Evolutionary conservation across 1,284 basidiomycete species (phyloP), one percentile per base, ranked within the genome.

Genomic region (Mycosarcoma maydis): DNA sequence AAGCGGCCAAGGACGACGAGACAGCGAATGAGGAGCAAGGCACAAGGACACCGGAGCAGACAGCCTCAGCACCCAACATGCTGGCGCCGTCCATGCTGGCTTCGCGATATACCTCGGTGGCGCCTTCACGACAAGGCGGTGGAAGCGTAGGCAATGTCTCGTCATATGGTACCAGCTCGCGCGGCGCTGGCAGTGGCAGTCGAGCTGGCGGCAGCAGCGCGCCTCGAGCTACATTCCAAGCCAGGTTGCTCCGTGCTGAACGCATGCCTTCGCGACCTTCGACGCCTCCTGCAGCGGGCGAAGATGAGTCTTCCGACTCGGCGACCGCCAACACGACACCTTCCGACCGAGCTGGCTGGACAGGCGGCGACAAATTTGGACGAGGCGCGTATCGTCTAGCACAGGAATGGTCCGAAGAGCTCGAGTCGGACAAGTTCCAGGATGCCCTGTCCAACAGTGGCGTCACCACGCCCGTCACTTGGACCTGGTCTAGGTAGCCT

Each of bases 341-440:
- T 4, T 55, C 51, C n/a, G 67, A 70, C 37, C 52, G 56, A 9
- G 67, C 56, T 1, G 67, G 67, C 13, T 71, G 68, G 68, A 61
- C 53, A 24, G 68, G 68, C 26, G 68, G 68, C 24, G 68, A 71
- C 47, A 65, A 66, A 24, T 65, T 61, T 20, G 68, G 68, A 23
- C 49, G 60, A 19, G 68, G 68, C 11, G 45, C 61, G 0, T 66
- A 61, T 42, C 41, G 68, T 14, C 14, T 61, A 17, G 68, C 68
- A 14, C 56, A 66, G 17, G 68, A 62, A 47, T 69, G 66, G 66
- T 45, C 46, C 23, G 58, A 62, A 8, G 66, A 69, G 24, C 26
- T 57, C 37, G 59, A 69, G 11, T 58, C 50, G 30, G 66, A 69
- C 22, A 69, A 62, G 51, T 62, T 58, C 30, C 59, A 62, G 32